These are phyloP conservation scores for Rhodotorula babjevae DNA, from an alignment of 768 basidiomycete species.

Conservation along the genomic window DNA sequence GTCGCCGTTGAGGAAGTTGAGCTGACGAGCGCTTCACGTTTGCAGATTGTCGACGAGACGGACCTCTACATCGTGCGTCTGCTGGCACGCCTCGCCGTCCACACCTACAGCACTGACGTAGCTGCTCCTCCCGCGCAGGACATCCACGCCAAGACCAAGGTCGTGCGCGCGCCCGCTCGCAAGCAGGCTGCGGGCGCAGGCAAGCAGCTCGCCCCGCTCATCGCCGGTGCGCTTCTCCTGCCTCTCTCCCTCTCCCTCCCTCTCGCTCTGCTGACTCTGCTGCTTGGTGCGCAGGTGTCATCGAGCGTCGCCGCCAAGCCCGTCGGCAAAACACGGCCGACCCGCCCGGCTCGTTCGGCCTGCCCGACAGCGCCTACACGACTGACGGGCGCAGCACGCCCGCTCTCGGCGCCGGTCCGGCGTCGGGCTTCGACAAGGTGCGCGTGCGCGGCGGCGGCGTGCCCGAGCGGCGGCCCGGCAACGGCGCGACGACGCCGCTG, in stretches of 20 bases:
- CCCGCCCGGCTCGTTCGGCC: background rate
- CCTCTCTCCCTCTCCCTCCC: too few relatives aligned
- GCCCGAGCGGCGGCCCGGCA: constrained; percentile 24
- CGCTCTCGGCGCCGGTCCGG: background rate
- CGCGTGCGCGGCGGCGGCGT: constrained; percentile 21
- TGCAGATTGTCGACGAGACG: constrained; percentile 41
- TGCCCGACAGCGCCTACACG: background rate
- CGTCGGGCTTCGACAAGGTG: constrained; percentile 22
- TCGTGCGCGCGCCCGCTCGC: constrained; percentile 38
- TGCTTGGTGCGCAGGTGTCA: constrained; percentile 20
- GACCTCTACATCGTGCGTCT: constrained; percentile 30
- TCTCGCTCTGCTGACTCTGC: too few relatives aligned
- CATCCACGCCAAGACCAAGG: constrained; percentile 42
- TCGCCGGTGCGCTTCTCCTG: constrained; percentile 36
- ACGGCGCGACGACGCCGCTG: background rate
- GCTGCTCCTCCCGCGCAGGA: constrained; percentile 7
- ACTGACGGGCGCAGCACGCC: constrained; percentile 8
- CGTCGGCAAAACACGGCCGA: constrained; percentile 29
- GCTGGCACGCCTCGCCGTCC: too few relatives aligned
- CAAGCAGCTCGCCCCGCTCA: constrained; percentile 39
- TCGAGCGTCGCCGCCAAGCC: constrained; percentile 34
- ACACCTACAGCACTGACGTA: too few relatives aligned
- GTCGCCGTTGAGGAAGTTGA: too few relatives aligned
- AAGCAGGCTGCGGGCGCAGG: constrained; percentile 29
- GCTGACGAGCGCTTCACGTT: background rate